Evolutionary conservation across 495 filamentous ascomycete species (phyloP).

Genomic region (Lasiosphaeria hispida): DNA sequence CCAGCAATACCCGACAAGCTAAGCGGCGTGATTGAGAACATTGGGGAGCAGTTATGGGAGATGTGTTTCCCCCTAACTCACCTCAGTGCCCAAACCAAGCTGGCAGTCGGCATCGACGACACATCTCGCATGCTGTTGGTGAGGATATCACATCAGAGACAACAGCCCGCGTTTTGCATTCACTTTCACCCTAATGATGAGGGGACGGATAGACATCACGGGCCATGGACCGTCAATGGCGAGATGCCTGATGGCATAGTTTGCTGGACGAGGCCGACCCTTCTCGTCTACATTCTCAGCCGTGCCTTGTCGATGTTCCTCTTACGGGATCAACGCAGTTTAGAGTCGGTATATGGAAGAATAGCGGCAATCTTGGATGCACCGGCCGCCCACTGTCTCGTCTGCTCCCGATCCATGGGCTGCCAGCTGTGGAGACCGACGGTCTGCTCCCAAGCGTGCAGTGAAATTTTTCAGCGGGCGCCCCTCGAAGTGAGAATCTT

Average conservation of each 20-base stretch:
- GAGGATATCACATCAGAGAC: conserved; percentile 14
- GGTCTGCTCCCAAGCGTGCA: conserved; percentile 4
- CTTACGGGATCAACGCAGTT: not conserved
- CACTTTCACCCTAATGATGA: conserved; percentile 18
- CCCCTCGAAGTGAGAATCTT: conserved; percentile 12
- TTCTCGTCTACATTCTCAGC: conserved; percentile 16
- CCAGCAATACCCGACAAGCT: conserved; percentile 10
- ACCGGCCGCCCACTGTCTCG: conserved; percentile 11
- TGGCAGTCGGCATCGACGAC: conserved; percentile 8
- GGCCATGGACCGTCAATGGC: conserved; percentile 2
- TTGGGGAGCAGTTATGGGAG: conserved; percentile 16
- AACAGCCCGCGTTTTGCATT: conserved; percentile 18
- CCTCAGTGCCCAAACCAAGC: conserved; percentile 6
- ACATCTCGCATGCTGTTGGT: conserved; percentile 14
- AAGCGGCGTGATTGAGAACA: conserved; percentile 10
- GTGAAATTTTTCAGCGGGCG: conserved; percentile 5
- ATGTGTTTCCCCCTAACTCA: conserved; percentile 14
- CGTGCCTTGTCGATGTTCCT: conserved; percentile 5
- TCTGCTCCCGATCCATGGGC: conserved; percentile 1
- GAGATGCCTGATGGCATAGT: conserved; percentile 12
- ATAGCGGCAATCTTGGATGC: not conserved
- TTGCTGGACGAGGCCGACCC: conserved; percentile 11
- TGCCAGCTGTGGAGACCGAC: conserved; percentile 10
- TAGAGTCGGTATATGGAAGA: conserved; percentile 2
- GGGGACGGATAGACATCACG: conserved; percentile 3